Conservation (phyloP, 768 basidiomycete genomes). For the Serendipita sp. region DNA sequence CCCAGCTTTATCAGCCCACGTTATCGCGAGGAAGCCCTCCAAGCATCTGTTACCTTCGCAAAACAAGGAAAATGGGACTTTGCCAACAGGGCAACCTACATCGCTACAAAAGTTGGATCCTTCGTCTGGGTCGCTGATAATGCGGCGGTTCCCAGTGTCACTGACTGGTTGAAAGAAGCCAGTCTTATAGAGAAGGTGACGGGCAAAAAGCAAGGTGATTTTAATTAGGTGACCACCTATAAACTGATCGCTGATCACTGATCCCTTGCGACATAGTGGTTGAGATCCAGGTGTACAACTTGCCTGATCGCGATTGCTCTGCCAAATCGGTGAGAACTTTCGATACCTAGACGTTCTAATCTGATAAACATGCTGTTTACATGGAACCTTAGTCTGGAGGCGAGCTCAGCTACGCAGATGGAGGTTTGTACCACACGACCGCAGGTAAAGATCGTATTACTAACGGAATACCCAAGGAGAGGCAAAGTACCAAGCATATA, state of each 20-base stretch:
- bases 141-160: not conserved
- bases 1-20: not conserved
- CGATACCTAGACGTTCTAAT: not conserved
- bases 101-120: not conserved
- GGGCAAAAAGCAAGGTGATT: not conserved
- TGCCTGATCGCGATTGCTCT: conserved; percentile 23
- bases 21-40: not conserved
- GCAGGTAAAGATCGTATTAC: not conserved
- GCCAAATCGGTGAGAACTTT: conserved; percentile 20
- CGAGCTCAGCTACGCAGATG: conserved; percentile 19
- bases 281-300: conserved; percentile 34
- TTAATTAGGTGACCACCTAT: not conserved
- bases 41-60: not conserved
- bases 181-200: not conserved
- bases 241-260: not conserved
- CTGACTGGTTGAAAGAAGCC: not conserved
- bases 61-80: not conserved
- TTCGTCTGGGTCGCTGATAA: not conserved
- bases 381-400: conserved; percentile 14
- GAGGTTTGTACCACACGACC: conserved; percentile 8
- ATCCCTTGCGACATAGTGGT: conserved; percentile 16
- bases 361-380: not conserved
- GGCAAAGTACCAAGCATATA: conserved; percentile 18
- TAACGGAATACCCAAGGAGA: conserved; percentile 8
- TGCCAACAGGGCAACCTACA: not conserved